A percentile compares a stretch with the other conserved stretches of the same genome.
Conservation (phyloP, 371 early-diverging fungal genomes). For the Saksenaea oblongispora region DNA sequence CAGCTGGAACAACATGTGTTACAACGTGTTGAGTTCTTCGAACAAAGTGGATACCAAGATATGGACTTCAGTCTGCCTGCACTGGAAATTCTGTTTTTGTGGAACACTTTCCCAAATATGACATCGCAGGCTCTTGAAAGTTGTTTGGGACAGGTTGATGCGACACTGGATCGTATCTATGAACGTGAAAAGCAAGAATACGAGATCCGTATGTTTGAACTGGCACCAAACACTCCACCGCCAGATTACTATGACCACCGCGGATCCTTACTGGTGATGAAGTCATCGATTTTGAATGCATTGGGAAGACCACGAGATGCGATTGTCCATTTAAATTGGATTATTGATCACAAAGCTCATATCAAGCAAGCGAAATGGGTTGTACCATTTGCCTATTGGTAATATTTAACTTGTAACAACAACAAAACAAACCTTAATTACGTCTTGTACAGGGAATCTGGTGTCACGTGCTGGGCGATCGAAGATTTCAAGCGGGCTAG, state of each 20-base stretch:
- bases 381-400: conserved; percentile 64
- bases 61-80: conserved; percentile 55
- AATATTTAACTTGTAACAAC: conserved; percentile 14
- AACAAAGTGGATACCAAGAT: conserved; percentile 58
- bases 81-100: conserved; percentile 57
- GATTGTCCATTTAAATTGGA: conserved; percentile 58
- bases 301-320: conserved; percentile 35
- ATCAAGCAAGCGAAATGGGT: conserved; percentile 58
- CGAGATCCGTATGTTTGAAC: conserved; percentile 43
- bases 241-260: conserved; percentile 54
- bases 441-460: conserved; percentile 48
- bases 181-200: conserved; percentile 54
- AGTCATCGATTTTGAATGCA: conserved; percentile 38
- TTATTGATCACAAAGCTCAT: conserved; percentile 54
- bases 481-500: conserved; percentile 49
- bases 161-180: conserved; percentile 38
- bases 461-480: conserved; percentile 55
- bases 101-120: conserved; percentile 65
- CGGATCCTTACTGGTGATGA: conserved; percentile 42
- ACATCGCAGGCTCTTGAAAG: conserved; percentile 31
- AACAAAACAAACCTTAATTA: not conserved
- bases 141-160: conserved; percentile 43
- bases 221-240: conserved; percentile 38
- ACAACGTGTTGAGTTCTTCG: conserved; percentile 54
- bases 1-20: conserved; percentile 58